phyloP scores from a whole-genome alignment of 306 rosid genomes.

The Fragaria ananassa region DNA sequence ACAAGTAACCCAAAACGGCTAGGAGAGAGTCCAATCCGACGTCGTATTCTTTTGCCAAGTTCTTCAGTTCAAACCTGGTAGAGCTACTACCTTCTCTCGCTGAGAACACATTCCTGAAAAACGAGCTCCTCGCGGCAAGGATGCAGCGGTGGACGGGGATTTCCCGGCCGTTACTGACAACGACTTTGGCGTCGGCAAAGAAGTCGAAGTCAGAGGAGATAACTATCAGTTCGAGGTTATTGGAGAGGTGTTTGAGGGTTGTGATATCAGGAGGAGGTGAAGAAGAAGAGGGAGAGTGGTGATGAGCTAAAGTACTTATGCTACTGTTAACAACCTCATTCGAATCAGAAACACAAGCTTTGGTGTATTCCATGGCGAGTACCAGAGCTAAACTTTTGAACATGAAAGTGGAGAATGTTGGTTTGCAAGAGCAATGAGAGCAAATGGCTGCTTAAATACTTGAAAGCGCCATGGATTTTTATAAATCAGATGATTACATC shows the following conservation, averaged over 20 bases:
- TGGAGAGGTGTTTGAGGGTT: slow-evolving; percentile 40
- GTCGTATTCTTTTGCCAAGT: slow-evolving; percentile 42
- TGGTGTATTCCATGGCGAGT: slow-evolving; percentile 21
- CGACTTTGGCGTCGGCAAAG: slow-evolving; percentile 48
- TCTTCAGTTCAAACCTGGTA: slow-evolving; percentile 37
- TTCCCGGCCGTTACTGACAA: slow-evolving; percentile 24
- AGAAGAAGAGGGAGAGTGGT: background rate
- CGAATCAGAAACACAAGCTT: slow-evolving; percentile 27
- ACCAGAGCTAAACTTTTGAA: background rate
- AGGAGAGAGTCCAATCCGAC: slow-evolving; percentile 42
- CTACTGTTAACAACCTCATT: slow-evolving; percentile 40
- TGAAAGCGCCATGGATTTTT: background rate
- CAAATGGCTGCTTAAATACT: background rate
- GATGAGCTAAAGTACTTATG: slow-evolving; percentile 14
- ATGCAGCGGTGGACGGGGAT: slow-evolving; percentile 51
- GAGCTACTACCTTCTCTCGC: background rate
- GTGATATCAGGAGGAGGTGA: slow-evolving; percentile 20
- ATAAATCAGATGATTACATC: background rate
- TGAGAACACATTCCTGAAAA: slow-evolving; percentile 37
- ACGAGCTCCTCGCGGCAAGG: slow-evolving; percentile 46
- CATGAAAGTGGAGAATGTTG: background rate
- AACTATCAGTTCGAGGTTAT: slow-evolving; percentile 38
- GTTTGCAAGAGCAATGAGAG: background rate
- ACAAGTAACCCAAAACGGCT: slow-evolving; percentile 47
- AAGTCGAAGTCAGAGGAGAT: slow-evolving; percentile 23